phyloP scores from a whole-genome alignment of 2,329 filamentous ascomycete species.

The Simplicillium sp. region DNA sequence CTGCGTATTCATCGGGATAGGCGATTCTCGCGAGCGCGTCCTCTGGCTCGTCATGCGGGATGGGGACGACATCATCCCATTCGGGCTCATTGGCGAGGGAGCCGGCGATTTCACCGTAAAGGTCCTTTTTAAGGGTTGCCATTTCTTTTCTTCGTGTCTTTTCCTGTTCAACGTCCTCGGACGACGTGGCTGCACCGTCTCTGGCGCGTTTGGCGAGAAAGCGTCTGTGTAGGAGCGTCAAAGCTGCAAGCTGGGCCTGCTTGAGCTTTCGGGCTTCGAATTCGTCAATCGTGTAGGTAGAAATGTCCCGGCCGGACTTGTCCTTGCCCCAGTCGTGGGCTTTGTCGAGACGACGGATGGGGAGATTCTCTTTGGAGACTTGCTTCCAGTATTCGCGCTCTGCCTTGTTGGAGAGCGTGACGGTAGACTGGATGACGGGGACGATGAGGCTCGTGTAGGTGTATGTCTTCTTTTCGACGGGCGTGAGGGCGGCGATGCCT shows the following conservation, averaged over 20 bases:
- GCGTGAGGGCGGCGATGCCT: conserved; percentile 33
- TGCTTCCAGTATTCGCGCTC: conserved; percentile 50
- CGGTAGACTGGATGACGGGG: conserved; percentile 24
- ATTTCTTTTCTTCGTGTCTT: conserved; percentile 38
- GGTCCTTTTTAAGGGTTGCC: conserved; percentile 37
- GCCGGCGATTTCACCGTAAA: conserved; percentile 41
- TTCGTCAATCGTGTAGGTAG: conserved; percentile 35
- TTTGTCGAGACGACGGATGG: conserved; percentile 32
- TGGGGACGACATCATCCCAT: conserved; percentile 79
- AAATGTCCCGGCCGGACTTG: conserved; percentile 37
- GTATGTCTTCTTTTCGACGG: conserved; percentile 40
- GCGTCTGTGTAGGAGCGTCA: conserved; percentile 32
- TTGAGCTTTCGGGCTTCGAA: conserved; percentile 32
- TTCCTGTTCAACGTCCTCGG: conserved; percentile 35
- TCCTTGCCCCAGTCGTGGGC: conserved; percentile 41
- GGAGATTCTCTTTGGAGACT: conserved; percentile 41
- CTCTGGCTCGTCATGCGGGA: conserved; percentile 75
- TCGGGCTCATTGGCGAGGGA: conserved; percentile 51
- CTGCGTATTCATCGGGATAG: conserved; percentile 81
- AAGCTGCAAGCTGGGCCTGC: conserved; percentile 29
- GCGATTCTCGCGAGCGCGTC: conserved; percentile 85
- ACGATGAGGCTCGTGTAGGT: conserved; percentile 35
- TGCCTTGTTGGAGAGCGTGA: conserved; percentile 32
- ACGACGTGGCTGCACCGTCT: conserved; percentile 16
- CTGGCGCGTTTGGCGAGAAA: conserved; percentile 28